Percentiles rank a stretch among this genome's conserved stretches.
phyloP scores from a whole-genome alignment of 2,329 filamentous ascomycete species.

The Claviceps pazoutovae region DNA sequence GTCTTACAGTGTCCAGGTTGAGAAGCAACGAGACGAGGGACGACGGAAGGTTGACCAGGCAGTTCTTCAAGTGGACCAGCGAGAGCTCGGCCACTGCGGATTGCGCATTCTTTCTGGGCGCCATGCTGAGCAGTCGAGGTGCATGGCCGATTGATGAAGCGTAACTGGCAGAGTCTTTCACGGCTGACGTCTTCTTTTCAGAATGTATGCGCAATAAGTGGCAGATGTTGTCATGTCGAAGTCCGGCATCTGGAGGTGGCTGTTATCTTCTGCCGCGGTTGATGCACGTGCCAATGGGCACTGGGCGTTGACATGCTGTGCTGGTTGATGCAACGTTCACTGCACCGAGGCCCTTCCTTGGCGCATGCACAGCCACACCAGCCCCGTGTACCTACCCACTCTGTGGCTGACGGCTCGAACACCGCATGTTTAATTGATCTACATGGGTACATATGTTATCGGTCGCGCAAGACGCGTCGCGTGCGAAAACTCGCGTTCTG shows the following conservation, averaged over 20 bases:
- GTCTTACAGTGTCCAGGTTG: constrained; percentile 73
- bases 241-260: not conserved
- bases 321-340: too few relatives aligned
- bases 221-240: not conserved
- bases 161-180: not conserved
- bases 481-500: too few relatives aligned
- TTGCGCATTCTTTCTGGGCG: constrained; percentile 39
- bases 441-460: constrained; percentile 4
- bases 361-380: not conserved
- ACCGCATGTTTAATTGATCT: constrained; percentile 3
- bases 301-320: not conserved
- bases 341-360: too few relatives aligned
- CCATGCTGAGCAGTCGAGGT: constrained; percentile 21
- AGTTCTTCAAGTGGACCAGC: constrained; percentile 80
- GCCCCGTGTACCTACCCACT: too few relatives aligned
- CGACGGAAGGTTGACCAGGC: constrained; percentile 81
- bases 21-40: constrained; percentile 73
- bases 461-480: constrained; percentile 12
- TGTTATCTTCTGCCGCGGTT: not conserved
- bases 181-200: not conserved
- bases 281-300: not conserved
- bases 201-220: not conserved
- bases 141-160: not conserved
- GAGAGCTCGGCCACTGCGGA: constrained; percentile 70
- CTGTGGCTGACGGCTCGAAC: not conserved